A percentile compares a stretch with the other conserved stretches of the same genome.
phyloP scores from a whole-genome alignment of 192 early-diverging fungal species.

The Nowakowskiella sp. region DNA sequence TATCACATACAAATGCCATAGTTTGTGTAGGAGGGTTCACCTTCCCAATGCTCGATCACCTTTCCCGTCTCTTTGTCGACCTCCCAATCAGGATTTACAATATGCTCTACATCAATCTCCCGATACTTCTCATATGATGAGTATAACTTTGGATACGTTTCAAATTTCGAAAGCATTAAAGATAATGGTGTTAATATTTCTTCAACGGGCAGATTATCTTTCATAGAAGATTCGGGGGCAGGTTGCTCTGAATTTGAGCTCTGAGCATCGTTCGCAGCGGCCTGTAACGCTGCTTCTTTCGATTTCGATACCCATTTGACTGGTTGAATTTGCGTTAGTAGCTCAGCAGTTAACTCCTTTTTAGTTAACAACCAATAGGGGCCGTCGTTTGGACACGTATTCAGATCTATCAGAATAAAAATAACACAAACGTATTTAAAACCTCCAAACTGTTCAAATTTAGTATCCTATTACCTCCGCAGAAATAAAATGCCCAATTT shows the following conservation, averaged over 20 bases:
- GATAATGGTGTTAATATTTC: too few species aligned
- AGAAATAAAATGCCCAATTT: slow-evolving; percentile 21
- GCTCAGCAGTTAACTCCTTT: slow-evolving; percentile 6
- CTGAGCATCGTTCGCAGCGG: neutral
- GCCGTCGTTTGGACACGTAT: slow-evolving; percentile 7
- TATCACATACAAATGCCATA: slow-evolving; percentile 17
- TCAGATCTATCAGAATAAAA: slow-evolving; percentile 3
- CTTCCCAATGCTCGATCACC: slow-evolving; percentile 18
- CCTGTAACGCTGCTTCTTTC: slow-evolving; percentile 3
- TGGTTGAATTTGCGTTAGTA: slow-evolving; percentile 6
- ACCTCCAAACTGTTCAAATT: neutral
- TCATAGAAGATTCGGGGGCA: neutral
- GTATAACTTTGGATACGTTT: slow-evolving; percentile 10
- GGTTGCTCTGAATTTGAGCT: neutral
- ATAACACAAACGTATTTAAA: neutral
- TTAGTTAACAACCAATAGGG: slow-evolving; percentile 16
- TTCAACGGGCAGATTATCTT: neutral
- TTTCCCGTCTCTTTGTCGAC: neutral
- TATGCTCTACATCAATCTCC: slow-evolving; percentile 6
- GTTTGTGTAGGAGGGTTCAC: slow-evolving; percentile 28
- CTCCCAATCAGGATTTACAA: slow-evolving; percentile 4
- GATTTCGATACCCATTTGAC: slow-evolving; percentile 15
- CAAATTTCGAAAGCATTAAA: neutral
- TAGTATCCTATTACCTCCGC: slow-evolving; percentile 17
- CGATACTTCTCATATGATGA: slow-evolving; percentile 20